Evolutionary conservation across 345 rosid species (phyloP), one percentile per base, ranked within the genome.

Genomic region (Camelina laxa): DNA sequence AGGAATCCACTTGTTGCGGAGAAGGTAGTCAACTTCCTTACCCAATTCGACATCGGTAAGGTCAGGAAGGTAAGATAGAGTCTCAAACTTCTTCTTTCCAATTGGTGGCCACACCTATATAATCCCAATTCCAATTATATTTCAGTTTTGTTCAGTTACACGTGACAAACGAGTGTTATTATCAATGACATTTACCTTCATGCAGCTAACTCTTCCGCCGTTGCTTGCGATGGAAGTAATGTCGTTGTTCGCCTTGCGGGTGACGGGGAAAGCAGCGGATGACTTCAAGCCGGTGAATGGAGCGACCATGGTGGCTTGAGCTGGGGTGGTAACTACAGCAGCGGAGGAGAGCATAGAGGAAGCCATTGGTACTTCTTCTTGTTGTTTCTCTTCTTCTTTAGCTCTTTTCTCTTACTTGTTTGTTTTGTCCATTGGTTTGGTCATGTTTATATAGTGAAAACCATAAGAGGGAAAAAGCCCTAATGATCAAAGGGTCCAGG

Each of bases 1-100:
- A 44, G 94, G 94, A 76, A 87, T 16, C 91, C 95, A 89, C 42
- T 80, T 77, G 13, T 1, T 63, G 42, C 88, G 85, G 45, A 89
- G 19, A 73, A 89, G 91, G 88, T 89, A 89, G 3, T 67, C 75
- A 0, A 87, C 61, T 81, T 89, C 91, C 81, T 68, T 81, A 1
- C 13, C 60, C 81, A 87, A 74, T 2, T 64, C 11, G 5, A 51
- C 75, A 0, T 10, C 16, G 1, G 64, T 3, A 49, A 89, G 86
- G 61, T 69, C 62, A 15, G 85, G 91, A 13, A 88, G 88, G 82
- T 84, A 84, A 10, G 87, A 84, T 10, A 84, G 79, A 7, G 87
- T 84, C 81, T 84, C 85, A 20, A 82, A 84, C 81, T 82, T 82
- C 87, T 82, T 84, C 82, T 45, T 27, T 16, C 87, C 87, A 3